Evolutionary conservation across 441 rosid genomes (phyloP).

Genomic region (Jatropha multifida): DNA sequence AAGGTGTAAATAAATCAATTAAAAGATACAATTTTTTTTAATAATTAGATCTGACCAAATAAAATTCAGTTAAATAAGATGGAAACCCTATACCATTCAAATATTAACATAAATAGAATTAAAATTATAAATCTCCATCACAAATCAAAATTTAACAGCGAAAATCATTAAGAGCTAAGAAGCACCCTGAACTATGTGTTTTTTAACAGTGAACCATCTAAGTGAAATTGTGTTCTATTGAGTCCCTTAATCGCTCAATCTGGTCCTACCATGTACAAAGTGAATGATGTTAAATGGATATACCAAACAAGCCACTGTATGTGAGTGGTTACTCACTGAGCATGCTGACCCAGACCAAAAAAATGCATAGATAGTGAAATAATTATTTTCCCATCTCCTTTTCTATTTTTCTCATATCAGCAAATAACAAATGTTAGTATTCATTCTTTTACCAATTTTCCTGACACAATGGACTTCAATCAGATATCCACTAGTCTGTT

Average conservation of each 20-base stretch:
- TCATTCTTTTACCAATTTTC: background rate
- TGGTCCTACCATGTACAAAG: background rate
- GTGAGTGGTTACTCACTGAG: background rate
- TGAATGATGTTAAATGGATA: background rate
- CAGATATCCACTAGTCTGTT: background rate
- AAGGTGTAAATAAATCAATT: background rate
- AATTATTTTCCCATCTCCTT: background rate
- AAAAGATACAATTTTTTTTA: background rate
- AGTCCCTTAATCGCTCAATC: background rate
- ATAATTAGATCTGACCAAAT: background rate
- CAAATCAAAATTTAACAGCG: background rate
- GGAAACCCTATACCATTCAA: background rate
- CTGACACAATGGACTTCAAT: background rate
- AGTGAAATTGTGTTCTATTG: background rate
- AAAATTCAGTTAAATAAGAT: background rate
- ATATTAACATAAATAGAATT: background rate
- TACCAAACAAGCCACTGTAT: background rate
- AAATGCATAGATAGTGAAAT: background rate
- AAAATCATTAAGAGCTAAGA: background rate
- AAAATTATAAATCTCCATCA: background rate
- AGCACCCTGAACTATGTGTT: background rate
- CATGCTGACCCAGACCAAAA: background rate
- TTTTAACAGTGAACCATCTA: background rate
- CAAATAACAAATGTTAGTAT: background rate
- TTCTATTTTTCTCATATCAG: background rate